A percentile compares a stretch with the other conserved stretches of the same genome.
These are phyloP conservation scores for Pseudocercospora vitis DNA, from an alignment of 2,329 filamentous ascomycete genomes.

Conservation along the genomic window DNA sequence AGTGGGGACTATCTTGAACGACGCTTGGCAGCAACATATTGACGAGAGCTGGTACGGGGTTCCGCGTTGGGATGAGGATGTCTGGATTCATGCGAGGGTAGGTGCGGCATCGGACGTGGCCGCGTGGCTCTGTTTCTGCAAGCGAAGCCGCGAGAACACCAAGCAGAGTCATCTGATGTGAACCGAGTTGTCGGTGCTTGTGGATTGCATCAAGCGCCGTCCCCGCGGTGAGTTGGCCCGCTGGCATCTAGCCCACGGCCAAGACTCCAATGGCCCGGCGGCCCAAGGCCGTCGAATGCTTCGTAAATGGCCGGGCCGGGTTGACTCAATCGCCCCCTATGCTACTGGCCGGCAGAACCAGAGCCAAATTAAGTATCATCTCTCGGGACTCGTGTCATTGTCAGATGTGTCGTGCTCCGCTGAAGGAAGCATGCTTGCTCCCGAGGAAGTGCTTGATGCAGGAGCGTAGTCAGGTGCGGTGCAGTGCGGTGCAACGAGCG, in stretches of 20 bases:
- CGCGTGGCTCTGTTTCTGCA: background rate
- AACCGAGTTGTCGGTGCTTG: background rate
- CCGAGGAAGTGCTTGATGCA: background rate
- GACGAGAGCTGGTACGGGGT: slow-evolving; percentile 7
- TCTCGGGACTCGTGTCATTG: too few relatives aligned
- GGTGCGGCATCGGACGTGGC: slow-evolving; percentile 8
- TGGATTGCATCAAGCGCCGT: background rate
- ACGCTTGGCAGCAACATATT: slow-evolving; percentile 69
- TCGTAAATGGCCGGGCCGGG: background rate
- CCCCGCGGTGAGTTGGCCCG: background rate
- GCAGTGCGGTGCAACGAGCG: background rate
- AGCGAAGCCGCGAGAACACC: background rate
- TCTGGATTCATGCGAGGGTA: slow-evolving; percentile 7
- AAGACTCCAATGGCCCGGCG: background rate
- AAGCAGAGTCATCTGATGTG: background rate
- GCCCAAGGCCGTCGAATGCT: slow-evolving; percentile 3
- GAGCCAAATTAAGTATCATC: background rate
- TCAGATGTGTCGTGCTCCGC: background rate
- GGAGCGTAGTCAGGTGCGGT: background rate
- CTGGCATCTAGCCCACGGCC: background rate
- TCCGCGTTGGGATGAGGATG: slow-evolving; percentile 2
- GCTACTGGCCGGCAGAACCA: background rate
- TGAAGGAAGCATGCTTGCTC: background rate
- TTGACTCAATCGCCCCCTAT: background rate
- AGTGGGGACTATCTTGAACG: slow-evolving; percentile 79